These are phyloP conservation scores for Cornus kousa DNA, from an alignment of 148 eudicot species.

Conservation along the genomic window DNA sequence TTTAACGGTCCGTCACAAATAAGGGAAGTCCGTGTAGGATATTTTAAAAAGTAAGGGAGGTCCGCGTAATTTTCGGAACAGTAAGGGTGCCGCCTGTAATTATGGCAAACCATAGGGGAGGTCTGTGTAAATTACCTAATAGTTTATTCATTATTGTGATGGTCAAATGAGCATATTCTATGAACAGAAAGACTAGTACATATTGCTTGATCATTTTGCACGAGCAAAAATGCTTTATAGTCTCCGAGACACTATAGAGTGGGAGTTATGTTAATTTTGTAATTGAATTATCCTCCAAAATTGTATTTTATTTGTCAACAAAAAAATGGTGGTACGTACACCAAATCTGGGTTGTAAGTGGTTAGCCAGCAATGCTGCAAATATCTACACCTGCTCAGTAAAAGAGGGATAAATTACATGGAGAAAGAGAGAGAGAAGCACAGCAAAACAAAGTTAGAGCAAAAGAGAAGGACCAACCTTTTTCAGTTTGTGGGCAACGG, in stretches of 20 bases:
- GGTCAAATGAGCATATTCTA: background rate
- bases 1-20: too few relatives aligned
- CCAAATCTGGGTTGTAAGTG: background rate
- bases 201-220: background rate
- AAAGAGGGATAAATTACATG: constrained; percentile 19
- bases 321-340: background rate
- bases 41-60: too few relatives aligned
- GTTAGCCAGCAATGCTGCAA: too few relatives aligned
- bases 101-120: too few relatives aligned
- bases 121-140: too few relatives aligned
- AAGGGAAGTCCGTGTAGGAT: too few relatives aligned
- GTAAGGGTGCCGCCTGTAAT: too few relatives aligned
- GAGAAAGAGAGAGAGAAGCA: constrained; percentile 6
- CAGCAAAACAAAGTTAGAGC: constrained; percentile 7
- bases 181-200: background rate
- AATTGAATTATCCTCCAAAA: constrained; percentile 4
- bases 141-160: background rate
- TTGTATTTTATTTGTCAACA: background rate
- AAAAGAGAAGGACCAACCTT: constrained; percentile 39
- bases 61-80: too few relatives aligned
- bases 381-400: constrained; percentile 43
- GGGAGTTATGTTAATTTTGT: constrained; percentile 5
- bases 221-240: background rate
- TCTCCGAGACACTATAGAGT: background rate
- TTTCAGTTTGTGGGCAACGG: constrained; percentile 43